phyloP scores from a whole-genome alignment of 139 green algal species.

The Zygnema circumcarinatum region DNA sequence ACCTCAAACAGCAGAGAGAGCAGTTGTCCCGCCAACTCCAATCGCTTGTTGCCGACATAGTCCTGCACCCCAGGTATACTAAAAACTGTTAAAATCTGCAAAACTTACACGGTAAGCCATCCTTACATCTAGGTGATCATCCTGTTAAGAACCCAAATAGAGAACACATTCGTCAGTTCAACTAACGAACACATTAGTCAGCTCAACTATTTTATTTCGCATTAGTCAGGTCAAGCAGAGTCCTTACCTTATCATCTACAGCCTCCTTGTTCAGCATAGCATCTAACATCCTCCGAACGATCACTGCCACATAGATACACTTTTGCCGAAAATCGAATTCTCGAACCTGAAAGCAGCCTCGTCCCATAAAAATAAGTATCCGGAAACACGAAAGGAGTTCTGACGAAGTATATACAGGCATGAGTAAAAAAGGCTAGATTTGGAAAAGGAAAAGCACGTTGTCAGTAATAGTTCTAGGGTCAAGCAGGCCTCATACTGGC shows the following conservation, averaged over 20 bases:
- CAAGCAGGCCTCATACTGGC: slow-evolving; percentile 70
- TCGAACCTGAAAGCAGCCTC: slow-evolving; percentile 46
- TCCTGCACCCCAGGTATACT: slow-evolving; percentile 70
- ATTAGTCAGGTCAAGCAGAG: no score
- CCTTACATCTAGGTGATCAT: not conserved
- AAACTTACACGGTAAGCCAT: not conserved
- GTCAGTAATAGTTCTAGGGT: no score
- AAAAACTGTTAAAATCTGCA: not conserved
- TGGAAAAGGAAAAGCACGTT: not conserved
- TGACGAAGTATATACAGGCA: not conserved
- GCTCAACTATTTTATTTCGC: no score
- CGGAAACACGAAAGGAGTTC: not conserved
- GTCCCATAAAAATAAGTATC: no score
- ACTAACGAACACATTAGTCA: not conserved
- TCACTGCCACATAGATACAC: slow-evolving; percentile 88
- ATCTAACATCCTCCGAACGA: slow-evolving; percentile 91
- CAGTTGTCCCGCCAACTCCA: slow-evolving; percentile 94
- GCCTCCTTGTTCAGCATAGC: slow-evolving; percentile 85
- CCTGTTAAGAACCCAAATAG: not conserved
- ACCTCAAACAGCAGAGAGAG: slow-evolving; percentile 96
- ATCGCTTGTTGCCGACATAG: slow-evolving; percentile 99
- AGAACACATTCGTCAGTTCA: not conserved
- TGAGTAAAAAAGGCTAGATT: not conserved
- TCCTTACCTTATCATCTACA: slow-evolving; percentile 90
- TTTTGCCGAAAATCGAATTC: slow-evolving; percentile 89